These are phyloP conservation scores for Coemansia furcata DNA, from an alignment of 192 early-diverging fungal genomes.

Conservation along the genomic window DNA sequence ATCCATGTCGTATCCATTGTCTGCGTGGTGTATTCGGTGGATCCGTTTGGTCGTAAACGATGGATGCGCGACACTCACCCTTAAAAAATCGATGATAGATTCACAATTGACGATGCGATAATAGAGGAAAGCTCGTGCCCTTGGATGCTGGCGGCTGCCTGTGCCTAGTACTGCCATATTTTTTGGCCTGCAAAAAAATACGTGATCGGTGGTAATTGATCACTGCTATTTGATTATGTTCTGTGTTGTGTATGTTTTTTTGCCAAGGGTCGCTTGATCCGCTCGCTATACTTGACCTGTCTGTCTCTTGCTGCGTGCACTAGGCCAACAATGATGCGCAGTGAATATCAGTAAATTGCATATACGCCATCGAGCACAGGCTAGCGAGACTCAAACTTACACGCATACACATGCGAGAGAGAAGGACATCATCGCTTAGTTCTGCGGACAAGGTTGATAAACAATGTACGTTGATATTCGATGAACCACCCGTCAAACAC, in stretches of 20 bases:
- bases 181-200: background rate
- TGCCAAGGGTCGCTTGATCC: background rate
- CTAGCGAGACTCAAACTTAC: background rate
- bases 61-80: slow-evolving; percentile 4
- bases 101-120: slow-evolving; percentile 3
- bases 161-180: background rate
- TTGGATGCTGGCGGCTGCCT: background rate
- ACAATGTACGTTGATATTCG: background rate
- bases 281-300: background rate
- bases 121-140: background rate
- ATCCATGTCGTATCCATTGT: background rate
- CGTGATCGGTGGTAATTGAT: background rate
- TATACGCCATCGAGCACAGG: background rate
- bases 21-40: background rate
- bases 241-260: background rate
- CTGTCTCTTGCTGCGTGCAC: background rate
- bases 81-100: slow-evolving; percentile 1
- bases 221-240: background rate
- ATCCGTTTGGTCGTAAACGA: background rate
- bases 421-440: background rate
- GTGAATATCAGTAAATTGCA: background rate
- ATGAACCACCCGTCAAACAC: background rate
- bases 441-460: background rate
- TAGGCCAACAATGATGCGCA: background rate
- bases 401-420: background rate